These are phyloP conservation scores for Apophysomyces elegans DNA, from an alignment of 371 early-diverging fungal genomes.

Conservation along the genomic window DNA sequence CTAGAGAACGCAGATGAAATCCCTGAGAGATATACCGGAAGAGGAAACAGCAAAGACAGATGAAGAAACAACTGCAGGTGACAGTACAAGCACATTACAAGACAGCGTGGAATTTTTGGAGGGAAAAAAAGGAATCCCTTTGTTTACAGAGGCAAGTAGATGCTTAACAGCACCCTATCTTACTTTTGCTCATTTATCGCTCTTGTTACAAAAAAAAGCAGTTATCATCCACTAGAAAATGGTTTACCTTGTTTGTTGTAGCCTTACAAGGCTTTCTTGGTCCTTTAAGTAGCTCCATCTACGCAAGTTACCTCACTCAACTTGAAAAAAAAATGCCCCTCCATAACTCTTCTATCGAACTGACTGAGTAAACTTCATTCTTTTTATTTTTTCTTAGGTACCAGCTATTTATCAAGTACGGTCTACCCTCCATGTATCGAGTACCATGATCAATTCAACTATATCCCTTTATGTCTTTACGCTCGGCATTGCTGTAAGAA, in stretches of 20 bases:
- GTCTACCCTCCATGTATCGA: conserved; percentile 32
- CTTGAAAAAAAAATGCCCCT: too few species aligned
- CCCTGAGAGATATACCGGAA: neutral
- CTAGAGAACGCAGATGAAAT: neutral
- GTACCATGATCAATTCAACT: conserved; percentile 45
- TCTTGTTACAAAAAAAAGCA: neutral
- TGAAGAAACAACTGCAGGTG: neutral
- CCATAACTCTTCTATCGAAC: too few species aligned
- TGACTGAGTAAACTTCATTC: too few species aligned
- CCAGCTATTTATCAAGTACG: conserved; percentile 50
- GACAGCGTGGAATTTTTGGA: neutral
- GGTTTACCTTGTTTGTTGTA: conserved; percentile 46
- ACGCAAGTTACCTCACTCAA: conserved; percentile 29
- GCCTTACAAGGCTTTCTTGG: conserved; percentile 55
- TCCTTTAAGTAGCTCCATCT: conserved; percentile 52
- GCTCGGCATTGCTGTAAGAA: conserved; percentile 45
- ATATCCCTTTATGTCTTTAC: conserved; percentile 48
- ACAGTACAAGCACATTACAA: neutral
- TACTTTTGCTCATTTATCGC: neutral
- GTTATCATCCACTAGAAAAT: conserved; percentile 34
- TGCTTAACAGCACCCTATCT: neutral
- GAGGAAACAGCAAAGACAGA: neutral
- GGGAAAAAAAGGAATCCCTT: neutral
- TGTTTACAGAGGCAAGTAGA: neutral
- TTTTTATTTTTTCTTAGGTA: conserved; percentile 25